A percentile compares a stretch with the other conserved stretches of the same genome.
Evolutionary conservation across 805 yeast species (phyloP).

Genomic region (Schwanniomyces occidentalis): DNA sequence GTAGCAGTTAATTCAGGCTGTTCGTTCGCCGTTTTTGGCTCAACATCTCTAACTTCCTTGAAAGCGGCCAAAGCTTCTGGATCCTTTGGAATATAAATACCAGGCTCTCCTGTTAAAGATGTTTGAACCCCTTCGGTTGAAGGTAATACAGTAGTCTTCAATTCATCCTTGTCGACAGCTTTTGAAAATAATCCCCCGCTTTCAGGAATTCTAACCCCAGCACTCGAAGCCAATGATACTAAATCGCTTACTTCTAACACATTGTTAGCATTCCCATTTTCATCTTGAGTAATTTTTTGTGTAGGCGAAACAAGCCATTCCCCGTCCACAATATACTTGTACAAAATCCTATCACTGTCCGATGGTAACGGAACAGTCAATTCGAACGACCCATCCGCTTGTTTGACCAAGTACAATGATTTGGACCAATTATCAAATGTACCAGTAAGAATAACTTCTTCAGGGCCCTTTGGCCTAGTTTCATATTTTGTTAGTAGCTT

Average conservation of each 20-base stretch:
- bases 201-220: conserved; percentile 31
- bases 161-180: conserved; percentile 13
- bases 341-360: conserved; percentile 43
- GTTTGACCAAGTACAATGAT: conserved; percentile 58
- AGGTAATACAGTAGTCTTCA: conserved; percentile 41
- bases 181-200: conserved; percentile 28
- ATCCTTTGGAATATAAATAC: conserved; percentile 64
- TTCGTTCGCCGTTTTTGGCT: conserved; percentile 52
- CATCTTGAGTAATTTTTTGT: conserved; percentile 47
- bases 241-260: conserved; percentile 41
- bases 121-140: conserved; percentile 31
- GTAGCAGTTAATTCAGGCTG: conserved; percentile 28
- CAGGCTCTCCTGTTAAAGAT: conserved; percentile 66
- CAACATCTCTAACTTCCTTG: conserved; percentile 51
- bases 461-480: conserved; percentile 46
- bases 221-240: conserved; percentile 11
- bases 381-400: conserved; percentile 59
- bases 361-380: conserved; percentile 55
- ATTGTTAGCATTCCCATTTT: conserved; percentile 54
- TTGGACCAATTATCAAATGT: conserved; percentile 68
- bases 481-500: conserved; percentile 22
- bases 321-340: conserved; percentile 71
- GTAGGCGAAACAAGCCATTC: conserved; percentile 51
- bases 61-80: conserved; percentile 69
- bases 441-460: conserved; percentile 67